Evolutionary conservation across 2,329 filamentous ascomycete genomes (phyloP), one percentile per base, ranked within the genome.

Genomic region (Pseudodiploospora longispora): DNA sequence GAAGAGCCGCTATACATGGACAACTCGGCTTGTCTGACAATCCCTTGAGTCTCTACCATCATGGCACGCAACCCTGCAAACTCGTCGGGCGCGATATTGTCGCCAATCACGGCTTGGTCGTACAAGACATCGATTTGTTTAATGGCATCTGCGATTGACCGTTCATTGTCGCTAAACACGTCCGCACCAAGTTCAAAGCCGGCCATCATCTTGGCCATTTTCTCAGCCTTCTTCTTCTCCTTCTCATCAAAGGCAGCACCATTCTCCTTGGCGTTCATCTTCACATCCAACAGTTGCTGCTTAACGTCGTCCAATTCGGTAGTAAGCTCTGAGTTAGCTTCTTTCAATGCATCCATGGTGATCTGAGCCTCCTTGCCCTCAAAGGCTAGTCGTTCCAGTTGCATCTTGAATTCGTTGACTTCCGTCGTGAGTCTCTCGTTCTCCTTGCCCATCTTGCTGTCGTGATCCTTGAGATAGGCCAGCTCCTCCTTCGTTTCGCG

Each of bases 171-270:
- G 54, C 89, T 95, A 63, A 97, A 95, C 30, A 94, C 83, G 46
- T 96, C 90, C 40, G 85, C 84, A 37, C 89, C 91, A 31, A 98
- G 78, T 59, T 98, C 91, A 57, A 98, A 97, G 4, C 91, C 89
- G 47, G 93, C 93, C 91, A 98, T 96, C 93, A 98, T 98, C 76
- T 96, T 87, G 36, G 93, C 93, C 93, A 98, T 98, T 68, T 94
- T 93, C 70, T 98, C 93, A 1, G 90, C 88, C 76, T 98, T 98
- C 71, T 89, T 90, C 74, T 89, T 91, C 68, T 97, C 94, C 75
- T 98, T 98, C 68, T 97, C 93, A 55, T 97, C 91, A 19, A 94
- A 71, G 10, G 88, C 84, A 6, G 89, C 89, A 37, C 80, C 89
- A 2, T 86, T 91, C 68, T 97, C 93, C 70, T 93, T 95, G 46